Conservation (phyloP, 306 rosid species). For the Quercus glauca region DNA sequence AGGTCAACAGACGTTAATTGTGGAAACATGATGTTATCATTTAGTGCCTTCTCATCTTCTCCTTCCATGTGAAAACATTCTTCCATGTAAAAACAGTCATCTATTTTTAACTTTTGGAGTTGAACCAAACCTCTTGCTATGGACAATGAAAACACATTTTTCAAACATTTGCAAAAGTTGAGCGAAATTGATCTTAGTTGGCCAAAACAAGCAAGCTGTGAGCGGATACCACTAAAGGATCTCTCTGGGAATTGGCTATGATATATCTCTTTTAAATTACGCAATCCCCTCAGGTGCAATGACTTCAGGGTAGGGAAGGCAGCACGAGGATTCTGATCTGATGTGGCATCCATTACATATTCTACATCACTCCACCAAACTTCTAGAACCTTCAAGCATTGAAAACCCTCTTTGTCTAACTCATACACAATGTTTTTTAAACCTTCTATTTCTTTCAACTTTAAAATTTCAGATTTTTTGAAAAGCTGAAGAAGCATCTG, state of each 20-base stretch:
- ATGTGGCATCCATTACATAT: conserved; percentile 3
- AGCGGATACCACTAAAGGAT: neutral
- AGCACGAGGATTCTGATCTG: neutral
- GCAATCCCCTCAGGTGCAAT: rapidly evolving
- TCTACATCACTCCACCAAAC: neutral
- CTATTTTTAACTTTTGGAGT: too few species aligned
- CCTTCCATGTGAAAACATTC: too few species aligned
- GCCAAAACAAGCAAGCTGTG: neutral
- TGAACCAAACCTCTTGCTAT: too few species aligned
- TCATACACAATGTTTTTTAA: conserved; percentile 2
- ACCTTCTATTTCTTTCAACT: neutral
- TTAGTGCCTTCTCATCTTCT: too few species aligned
- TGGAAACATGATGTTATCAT: too few species aligned
- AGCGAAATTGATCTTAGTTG: too few species aligned
- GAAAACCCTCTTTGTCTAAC: conserved; percentile 17
- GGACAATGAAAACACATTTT: too few species aligned
- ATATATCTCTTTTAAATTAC: neutral
- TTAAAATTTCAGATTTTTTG: conserved; percentile 14
- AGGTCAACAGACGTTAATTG: too few species aligned
- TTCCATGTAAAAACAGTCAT: too few species aligned
- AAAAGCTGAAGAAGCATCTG: conserved; percentile 9
- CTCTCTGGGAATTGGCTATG: neutral
- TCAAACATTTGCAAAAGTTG: too few species aligned
- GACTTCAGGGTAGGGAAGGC: neutral
- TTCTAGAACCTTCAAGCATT: conserved; percentile 4